Conservation (phyloP, 305 asterid genomes). For the Coffea humblotiana region DNA sequence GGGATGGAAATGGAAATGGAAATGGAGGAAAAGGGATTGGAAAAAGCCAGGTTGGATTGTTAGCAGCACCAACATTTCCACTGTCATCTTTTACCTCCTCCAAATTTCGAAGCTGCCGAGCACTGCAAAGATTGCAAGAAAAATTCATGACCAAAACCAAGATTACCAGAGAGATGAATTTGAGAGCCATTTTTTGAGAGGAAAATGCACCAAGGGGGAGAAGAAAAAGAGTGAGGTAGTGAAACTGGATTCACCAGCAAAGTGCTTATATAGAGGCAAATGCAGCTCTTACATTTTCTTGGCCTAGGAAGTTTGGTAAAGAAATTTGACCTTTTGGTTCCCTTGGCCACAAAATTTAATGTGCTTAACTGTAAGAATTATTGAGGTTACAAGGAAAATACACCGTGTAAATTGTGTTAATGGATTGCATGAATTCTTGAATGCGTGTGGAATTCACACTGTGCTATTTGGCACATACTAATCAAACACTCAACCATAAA, state of each 20-base stretch:
- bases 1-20: slow-evolving; percentile 4
- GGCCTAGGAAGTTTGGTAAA: not conserved
- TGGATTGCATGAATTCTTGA: not conserved
- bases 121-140: not conserved
- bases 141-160: not conserved
- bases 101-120: not conserved
- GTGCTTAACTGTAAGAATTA: not conserved
- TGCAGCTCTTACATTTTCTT: not conserved
- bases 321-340: not conserved
- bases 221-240: not conserved
- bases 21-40: not conserved
- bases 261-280: not conserved
- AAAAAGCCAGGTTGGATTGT: not conserved
- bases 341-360: not conserved
- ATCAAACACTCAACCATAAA: not conserved
- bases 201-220: not conserved
- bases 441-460: not conserved
- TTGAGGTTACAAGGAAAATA: not conserved
- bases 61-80: not conserved
- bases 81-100: not conserved
- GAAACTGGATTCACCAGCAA: not conserved
- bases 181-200: not conserved
- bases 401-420: too few species aligned
- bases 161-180: not conserved
- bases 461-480: too few species aligned